These are phyloP conservation scores for Kodamaea ohmeri DNA, from an alignment of 1,139 yeast species.

Conservation along the genomic window DNA sequence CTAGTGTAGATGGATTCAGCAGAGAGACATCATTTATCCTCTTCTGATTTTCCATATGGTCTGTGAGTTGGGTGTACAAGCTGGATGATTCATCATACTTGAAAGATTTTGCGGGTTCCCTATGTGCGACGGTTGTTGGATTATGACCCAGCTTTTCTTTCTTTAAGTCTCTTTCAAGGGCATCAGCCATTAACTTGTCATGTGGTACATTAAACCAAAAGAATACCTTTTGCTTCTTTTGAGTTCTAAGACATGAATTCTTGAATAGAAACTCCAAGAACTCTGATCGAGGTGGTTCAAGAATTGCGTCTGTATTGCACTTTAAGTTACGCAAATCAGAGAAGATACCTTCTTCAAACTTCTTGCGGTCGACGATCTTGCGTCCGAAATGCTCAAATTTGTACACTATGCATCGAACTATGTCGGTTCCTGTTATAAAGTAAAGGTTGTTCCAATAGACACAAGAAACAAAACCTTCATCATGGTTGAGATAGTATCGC, in stretches of 20 bases:
- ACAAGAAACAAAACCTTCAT: conserved; percentile 89
- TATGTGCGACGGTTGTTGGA: conserved; percentile 58
- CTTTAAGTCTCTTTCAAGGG: conserved; percentile 87
- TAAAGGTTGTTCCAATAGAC: conserved; percentile 90
- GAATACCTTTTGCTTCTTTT: conserved; percentile 94
- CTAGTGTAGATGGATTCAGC: conserved; percentile 8
- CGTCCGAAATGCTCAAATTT: conserved; percentile 91
- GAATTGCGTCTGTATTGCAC: conserved; percentile 82
- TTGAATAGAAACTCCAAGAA: conserved; percentile 82
- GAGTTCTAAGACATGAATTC: conserved; percentile 87
- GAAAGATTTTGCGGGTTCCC: conserved; percentile 66
- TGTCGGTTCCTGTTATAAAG: conserved; percentile 94
- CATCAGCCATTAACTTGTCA: conserved; percentile 89
- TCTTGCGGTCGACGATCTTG: conserved; percentile 77
- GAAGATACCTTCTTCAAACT: conserved; percentile 95
- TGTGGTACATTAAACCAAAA: conserved; percentile 97
- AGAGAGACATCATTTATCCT: conserved; percentile 13
- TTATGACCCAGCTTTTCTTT: conserved; percentile 60
- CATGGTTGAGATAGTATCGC: conserved; percentile 80
- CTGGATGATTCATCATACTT: conserved; percentile 48
- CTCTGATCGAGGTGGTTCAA: conserved; percentile 85
- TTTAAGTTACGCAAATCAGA: conserved; percentile 85
- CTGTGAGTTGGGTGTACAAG: conserved; percentile 47
- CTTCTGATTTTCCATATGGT: conserved; percentile 42
- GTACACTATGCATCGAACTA: conserved; percentile 86